These are phyloP conservation scores for Articulospora tetracladia DNA, from an alignment of 495 filamentous ascomycete species.

Conservation along the genomic window DNA sequence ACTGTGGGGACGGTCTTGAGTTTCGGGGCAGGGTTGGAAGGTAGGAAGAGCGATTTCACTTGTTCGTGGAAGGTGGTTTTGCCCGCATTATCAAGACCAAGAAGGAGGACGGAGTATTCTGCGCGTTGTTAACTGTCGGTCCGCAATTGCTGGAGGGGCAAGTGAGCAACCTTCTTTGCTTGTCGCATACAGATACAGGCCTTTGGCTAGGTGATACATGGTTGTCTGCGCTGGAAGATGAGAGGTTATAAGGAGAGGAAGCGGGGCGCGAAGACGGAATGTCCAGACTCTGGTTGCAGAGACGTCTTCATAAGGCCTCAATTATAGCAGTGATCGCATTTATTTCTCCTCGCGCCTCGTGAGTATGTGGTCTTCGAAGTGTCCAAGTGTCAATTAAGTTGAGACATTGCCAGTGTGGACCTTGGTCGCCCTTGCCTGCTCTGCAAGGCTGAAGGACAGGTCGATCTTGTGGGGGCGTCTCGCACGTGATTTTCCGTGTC, in stretches of 20 bases:
- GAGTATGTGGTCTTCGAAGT: background rate
- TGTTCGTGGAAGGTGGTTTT: conserved; percentile 98
- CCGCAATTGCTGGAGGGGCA: background rate
- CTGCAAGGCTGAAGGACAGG: conserved; percentile 4
- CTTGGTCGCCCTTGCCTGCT: background rate
- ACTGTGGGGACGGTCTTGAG: conserved; percentile 89
- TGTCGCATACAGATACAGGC: conserved; percentile 87
- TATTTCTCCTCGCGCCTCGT: background rate
- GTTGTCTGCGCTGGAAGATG: background rate
- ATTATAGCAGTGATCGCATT: background rate
- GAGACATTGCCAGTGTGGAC: background rate
- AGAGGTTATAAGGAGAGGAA: background rate
- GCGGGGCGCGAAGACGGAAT: background rate
- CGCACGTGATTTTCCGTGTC: background rate
- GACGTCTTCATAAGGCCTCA: background rate
- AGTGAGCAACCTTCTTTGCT: conserved; percentile 76
- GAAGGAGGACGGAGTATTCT: conserved; percentile 97
- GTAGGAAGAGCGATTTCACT: conserved; percentile 81
- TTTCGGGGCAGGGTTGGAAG: conserved; percentile 54
- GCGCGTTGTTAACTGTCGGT: background rate
- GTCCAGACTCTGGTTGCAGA: background rate
- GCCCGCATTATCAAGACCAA: conserved; percentile 96
- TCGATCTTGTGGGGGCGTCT: background rate
- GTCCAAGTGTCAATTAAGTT: conserved; percentile 5
- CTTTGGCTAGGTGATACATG: conserved; percentile 98